phyloP scores from a whole-genome alignment of 2,329 filamentous ascomycete genomes.

The Pseudogymnoascus sp. region DNA sequence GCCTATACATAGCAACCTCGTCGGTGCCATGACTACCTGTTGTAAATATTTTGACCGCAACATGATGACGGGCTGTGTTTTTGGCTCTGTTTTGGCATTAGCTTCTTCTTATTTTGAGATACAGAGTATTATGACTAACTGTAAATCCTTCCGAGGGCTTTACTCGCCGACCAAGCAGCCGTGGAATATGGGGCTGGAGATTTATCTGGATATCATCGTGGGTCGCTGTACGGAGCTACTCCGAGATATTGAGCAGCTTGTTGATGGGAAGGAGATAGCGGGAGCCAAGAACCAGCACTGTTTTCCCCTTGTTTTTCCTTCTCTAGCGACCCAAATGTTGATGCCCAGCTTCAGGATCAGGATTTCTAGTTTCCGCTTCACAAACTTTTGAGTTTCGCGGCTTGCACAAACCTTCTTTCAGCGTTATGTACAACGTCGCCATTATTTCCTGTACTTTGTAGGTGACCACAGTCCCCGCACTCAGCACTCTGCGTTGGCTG shows the following conservation, averaged over 20 bases:
- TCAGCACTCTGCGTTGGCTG: neutral
- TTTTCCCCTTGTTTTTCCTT: neutral
- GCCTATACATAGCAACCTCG: slow-evolving; percentile 37
- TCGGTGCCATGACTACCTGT: slow-evolving; percentile 14
- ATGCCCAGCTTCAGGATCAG: neutral
- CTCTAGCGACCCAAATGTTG: neutral
- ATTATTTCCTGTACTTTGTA: neutral
- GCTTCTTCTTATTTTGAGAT: neutral
- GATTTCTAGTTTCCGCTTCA: neutral
- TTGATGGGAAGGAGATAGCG: neutral
- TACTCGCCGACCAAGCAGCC: too few relatives aligned
- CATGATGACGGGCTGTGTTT: neutral
- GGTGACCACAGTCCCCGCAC: neutral
- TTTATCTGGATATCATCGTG: too few relatives aligned
- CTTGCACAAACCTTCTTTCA: neutral
- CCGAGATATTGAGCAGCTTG: neutral
- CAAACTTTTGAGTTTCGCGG: neutral
- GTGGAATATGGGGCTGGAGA: neutral
- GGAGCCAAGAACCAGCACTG: neutral
- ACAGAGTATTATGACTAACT: neutral
- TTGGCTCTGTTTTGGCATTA: slow-evolving; percentile 16
- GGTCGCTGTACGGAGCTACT: neutral
- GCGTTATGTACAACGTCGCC: neutral
- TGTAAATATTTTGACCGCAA: slow-evolving; percentile 20
- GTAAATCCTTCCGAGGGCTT: slow-evolving; percentile 12